These are phyloP conservation scores for Mycena chlorophos DNA, from an alignment of 768 basidiomycete genomes.

Conservation along the genomic window DNA sequence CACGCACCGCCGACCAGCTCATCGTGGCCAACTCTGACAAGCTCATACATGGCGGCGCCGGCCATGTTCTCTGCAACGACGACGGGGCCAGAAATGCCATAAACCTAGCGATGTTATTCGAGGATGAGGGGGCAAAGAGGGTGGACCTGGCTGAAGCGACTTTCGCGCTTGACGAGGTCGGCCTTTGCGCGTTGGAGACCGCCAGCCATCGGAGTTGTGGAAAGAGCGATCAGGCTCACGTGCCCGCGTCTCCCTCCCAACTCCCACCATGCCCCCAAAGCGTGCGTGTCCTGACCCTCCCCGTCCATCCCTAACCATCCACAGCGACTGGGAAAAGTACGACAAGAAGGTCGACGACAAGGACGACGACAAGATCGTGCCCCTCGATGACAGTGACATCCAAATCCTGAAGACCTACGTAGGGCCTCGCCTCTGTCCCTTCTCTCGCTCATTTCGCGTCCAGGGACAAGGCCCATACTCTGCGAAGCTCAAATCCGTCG, in stretches of 20 bases:
- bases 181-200: constrained; percentile 89
- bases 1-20: constrained; percentile 91
- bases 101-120: too few species aligned
- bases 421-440: constrained; percentile 11
- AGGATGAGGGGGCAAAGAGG: too few species aligned
- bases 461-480: constrained; percentile 99
- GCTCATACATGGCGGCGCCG: constrained; percentile 95
- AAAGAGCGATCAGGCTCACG: neutral
- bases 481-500: constrained; percentile 79
- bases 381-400: constrained; percentile 96
- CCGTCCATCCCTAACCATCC: constrained; percentile 15
- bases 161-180: constrained; percentile 84
- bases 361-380: constrained; percentile 92
- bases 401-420: constrained; percentile 99
- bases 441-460: constrained; percentile 10
- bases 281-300: constrained; percentile 56
- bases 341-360: constrained; percentile 87
- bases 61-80: constrained; percentile 96
- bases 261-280: constrained; percentile 83
- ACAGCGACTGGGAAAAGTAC: constrained; percentile 98
- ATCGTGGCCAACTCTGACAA: constrained; percentile 97
- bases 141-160: constrained; percentile 81
- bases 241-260: constrained; percentile 28
- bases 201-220: constrained; percentile 69
- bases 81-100: constrained; percentile 96